Evolutionary conservation across 2,329 filamentous ascomycete genomes (phyloP), one percentile per base, ranked within the genome.

Genomic region (Penicillium sp.): DNA sequence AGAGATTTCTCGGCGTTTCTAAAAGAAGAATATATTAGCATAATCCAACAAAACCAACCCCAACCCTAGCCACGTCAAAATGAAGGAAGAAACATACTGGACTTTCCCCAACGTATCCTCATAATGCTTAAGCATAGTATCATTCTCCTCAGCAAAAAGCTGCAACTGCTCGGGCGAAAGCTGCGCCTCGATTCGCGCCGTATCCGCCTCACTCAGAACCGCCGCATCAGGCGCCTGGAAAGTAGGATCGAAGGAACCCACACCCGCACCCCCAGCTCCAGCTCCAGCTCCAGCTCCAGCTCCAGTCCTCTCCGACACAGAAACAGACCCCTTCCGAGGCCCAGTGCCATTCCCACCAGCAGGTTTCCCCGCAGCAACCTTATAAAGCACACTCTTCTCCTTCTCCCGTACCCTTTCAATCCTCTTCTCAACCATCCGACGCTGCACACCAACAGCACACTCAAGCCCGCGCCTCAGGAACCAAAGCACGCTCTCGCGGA

Each of bases 21-120:
- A 45, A 17, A n/a, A 37, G 2, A 45, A 29, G 35, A 17, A 0
- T 2, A 2, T 2, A 37, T 65, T 54, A 62, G 58, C 38, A 25
- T 15, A 3, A 31, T 19, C 25, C 27, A 31, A 9, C n/a, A 47
- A 29, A 15, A 10, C 25, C 3, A 29, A n/a, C 3, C 3, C 10
- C 4, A 37, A 37, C 27, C 9, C 7, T 15, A 29, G 29, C n/a
- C n/a, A 4, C 27, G 9, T 19, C 17, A 15, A 6, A 19, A 27
- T 55, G 29, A 12, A 35, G 17, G 53, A 29, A 29, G 19, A 41
- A 45, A 83, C 89, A 54, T 84, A 95, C 90, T 89, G 90, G 65
- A 97, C 91, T 82, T 97, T 94, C 74, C 93, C 89, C 72, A 97
- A 80, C n/a, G 90, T 92, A 77, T 89, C 91, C 75, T 97, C 91